Evolutionary conservation across 2,329 filamentous ascomycete genomes (phyloP).

Genomic region (Corinectria fuckeliana): DNA sequence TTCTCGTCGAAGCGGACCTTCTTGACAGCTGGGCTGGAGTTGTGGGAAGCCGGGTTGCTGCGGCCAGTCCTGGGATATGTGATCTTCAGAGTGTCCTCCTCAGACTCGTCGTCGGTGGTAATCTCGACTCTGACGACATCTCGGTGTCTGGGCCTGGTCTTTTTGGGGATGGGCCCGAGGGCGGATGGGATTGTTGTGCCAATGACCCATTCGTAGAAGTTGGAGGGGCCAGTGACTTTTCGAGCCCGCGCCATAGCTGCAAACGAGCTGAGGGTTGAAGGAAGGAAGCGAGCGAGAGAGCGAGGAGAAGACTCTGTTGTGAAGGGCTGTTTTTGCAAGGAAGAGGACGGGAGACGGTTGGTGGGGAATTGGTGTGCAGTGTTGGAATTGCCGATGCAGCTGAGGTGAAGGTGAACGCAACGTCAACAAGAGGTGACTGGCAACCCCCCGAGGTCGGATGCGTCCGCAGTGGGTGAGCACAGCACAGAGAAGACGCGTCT

Average conservation of each 20-base stretch:
- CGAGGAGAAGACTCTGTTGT: neutral
- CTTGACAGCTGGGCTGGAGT: conserved; percentile 39
- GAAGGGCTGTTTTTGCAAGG: neutral
- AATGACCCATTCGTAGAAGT: conserved; percentile 51
- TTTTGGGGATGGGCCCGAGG: conserved; percentile 37
- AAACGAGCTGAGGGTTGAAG: neutral
- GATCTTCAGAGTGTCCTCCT: conserved; percentile 55
- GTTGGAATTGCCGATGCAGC: neutral
- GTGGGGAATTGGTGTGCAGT: neutral
- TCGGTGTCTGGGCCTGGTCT: conserved; percentile 35
- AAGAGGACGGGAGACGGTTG: neutral
- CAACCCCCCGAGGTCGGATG: neutral
- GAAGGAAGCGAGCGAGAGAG: neutral
- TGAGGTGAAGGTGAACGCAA: neutral
- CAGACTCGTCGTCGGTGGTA: conserved; percentile 59
- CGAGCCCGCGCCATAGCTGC: conserved; percentile 24
- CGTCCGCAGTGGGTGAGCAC: neutral
- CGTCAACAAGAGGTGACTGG: neutral
- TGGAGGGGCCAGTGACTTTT: conserved; percentile 29
- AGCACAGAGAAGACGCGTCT: neutral
- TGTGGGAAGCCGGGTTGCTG: neutral
- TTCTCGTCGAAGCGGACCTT: conserved; percentile 53
- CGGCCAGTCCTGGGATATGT: conserved; percentile 53
- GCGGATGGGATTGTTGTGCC: conserved; percentile 45
- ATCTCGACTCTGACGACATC: conserved; percentile 50